These are phyloP conservation scores for Stellera chamaejasme DNA, from an alignment of 345 rosid species.

Conservation along the genomic window DNA sequence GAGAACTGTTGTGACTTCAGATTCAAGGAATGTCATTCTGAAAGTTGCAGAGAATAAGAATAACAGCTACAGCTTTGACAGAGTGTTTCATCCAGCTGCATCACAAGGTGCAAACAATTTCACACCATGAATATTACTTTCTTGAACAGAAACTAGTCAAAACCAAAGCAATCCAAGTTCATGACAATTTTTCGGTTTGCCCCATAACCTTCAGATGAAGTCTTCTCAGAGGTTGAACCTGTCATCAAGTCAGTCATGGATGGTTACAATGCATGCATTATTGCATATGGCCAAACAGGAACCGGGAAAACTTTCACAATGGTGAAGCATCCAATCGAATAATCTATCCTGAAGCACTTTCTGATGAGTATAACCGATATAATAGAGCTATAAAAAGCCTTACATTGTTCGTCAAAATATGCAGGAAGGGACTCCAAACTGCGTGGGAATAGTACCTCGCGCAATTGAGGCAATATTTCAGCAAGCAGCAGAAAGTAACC, in stretches of 20 bases:
- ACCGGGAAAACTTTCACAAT: constrained; percentile 80
- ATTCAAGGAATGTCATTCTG: constrained; percentile 38
- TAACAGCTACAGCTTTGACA: constrained; percentile 54
- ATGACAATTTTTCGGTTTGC: constrained; percentile 11
- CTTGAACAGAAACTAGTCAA: background rate
- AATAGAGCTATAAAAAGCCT: background rate
- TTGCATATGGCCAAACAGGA: constrained; percentile 83
- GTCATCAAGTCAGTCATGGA: constrained; percentile 66
- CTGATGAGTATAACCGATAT: background rate
- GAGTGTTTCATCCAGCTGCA: constrained; percentile 55
- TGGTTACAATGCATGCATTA: constrained; percentile 82
- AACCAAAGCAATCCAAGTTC: background rate
- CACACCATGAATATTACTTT: background rate
- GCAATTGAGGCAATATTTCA: constrained; percentile 48
- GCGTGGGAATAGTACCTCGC: constrained; percentile 61
- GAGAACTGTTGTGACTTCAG: constrained; percentile 35
- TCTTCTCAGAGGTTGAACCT: constrained; percentile 77
- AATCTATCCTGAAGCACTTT: background rate
- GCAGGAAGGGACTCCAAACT: constrained; percentile 62
- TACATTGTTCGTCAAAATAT: background rate
- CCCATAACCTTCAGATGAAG: constrained; percentile 44
- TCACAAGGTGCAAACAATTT: constrained; percentile 44
- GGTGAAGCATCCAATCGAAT: constrained; percentile 26
- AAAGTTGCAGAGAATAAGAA: constrained; percentile 32
- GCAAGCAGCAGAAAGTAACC: constrained; percentile 49